These are phyloP conservation scores for Thielaviopsis populi DNA, from an alignment of 2,329 filamentous ascomycete species.

Conservation along the genomic window DNA sequence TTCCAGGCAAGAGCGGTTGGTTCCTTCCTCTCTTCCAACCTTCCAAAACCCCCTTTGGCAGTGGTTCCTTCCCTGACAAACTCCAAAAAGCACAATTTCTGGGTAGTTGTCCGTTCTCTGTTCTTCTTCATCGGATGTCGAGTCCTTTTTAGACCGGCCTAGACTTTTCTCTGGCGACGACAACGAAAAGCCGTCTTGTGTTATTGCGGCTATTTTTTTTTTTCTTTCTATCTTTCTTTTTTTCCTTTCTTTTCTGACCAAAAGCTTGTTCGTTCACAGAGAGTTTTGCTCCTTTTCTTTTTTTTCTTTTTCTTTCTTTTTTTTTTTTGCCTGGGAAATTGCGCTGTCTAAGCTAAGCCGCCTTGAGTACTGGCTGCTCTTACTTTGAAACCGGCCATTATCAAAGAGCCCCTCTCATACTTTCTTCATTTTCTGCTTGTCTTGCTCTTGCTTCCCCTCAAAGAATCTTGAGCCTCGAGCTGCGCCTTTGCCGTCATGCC, in stretches of 20 bases:
- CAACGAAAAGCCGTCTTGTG: not conserved
- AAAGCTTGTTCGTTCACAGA: not conserved
- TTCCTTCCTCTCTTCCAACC: not conserved
- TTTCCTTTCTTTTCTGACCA: not conserved
- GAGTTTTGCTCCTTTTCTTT: not conserved
- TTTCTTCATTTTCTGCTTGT: not conserved
- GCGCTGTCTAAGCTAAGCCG: not conserved
- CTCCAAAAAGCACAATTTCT: not conserved
- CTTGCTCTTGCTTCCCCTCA: not conserved
- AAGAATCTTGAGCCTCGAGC: not conserved
- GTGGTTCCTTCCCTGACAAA: not conserved
- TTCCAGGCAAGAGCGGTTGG: not conserved
- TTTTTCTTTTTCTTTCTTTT: not conserved
- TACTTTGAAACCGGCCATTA: not conserved
- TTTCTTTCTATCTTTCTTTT: not conserved
- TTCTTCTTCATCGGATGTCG: not conserved
- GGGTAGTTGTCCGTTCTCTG: conserved; percentile 1
- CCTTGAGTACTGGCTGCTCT: not conserved
- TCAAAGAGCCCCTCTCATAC: not conserved
- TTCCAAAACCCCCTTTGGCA: not conserved
- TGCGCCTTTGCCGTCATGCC: conserved; percentile 7
- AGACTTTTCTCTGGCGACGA: not conserved
- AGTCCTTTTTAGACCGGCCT: not conserved
- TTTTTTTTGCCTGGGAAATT: not conserved
- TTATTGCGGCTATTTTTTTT: not conserved